Percentiles rank a stretch among this genome's conserved stretches.
These are phyloP conservation scores for Marsdenia floribunda DNA, from an alignment of 257 asterid species.

Conservation along the genomic window DNA sequence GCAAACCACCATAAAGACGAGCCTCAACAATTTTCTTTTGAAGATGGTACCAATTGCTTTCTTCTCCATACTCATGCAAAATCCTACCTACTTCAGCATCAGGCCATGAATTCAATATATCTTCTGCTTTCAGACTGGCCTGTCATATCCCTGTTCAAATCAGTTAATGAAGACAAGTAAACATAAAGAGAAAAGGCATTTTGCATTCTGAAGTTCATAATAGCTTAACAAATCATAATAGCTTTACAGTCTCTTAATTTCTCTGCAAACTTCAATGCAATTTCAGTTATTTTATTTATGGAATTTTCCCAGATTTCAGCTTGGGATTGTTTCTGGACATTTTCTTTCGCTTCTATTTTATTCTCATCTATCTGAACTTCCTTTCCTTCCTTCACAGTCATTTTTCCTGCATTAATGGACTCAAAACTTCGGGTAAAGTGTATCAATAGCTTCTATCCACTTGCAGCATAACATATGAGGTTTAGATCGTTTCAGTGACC, in stretches of 20 bases:
- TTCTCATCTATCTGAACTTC: background rate
- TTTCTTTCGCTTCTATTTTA: background rate
- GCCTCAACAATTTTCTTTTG: constrained; percentile 76
- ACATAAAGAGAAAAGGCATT: background rate
- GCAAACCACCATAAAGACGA: constrained; percentile 78
- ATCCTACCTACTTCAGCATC: constrained; percentile 79
- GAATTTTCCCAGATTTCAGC: background rate
- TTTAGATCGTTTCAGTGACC: background rate
- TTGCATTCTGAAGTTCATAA: background rate
- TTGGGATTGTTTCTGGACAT: background rate
- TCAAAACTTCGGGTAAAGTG: background rate
- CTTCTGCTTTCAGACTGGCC: constrained; percentile 91
- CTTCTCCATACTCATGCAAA: constrained; percentile 91
- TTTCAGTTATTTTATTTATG: background rate
- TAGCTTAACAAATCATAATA: background rate
- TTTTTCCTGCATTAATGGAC: background rate
- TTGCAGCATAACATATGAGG: background rate
- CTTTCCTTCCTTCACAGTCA: background rate
- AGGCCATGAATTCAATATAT: constrained; percentile 89
- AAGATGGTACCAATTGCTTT: constrained; percentile 78
- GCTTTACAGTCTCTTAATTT: background rate
- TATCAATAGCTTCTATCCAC: background rate
- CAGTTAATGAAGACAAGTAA: constrained; percentile 35
- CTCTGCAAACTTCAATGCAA: background rate
- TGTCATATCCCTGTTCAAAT: constrained; percentile 64